Evolutionary conservation across 2,329 filamentous ascomycete species (phyloP), one percentile per base, ranked within the genome.

Genomic region (Arachnomyces sp.): DNA sequence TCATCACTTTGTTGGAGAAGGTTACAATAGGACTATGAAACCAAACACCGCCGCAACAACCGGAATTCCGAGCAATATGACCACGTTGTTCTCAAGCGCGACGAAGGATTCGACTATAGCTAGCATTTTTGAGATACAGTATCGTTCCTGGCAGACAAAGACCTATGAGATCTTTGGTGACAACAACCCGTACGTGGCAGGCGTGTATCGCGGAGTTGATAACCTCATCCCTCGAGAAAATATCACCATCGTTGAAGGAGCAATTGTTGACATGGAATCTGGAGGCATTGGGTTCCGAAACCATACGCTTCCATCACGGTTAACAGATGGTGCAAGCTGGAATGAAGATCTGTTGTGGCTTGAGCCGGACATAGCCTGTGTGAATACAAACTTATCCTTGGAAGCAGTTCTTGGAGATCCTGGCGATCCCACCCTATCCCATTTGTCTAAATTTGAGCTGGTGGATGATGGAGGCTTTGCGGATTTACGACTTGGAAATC

Each of bases 211-310:
- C 37, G 50, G 39, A 16, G 40, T 49, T 30, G 46, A 52, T 12
- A 53, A 46, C 2, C 47, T 61, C 7, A 43, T 58, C n/a, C 45
- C 59, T 1, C 51, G 52, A 2, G 45, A 60, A 3, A 42, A 30
- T 1, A 45, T 56, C 9, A 35, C 45, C 20, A 34, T 56, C 6
- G 49, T 67, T 1, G 64, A 68, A 41, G 66, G 66, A 3, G 49
- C 68, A 2, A 46, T 68, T 7, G 58, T 68, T 0, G 64, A 71
- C 43, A 57, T 57, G n/a, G 46, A 52, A n/a, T 54, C 47, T 18
- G 66, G 66, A 2, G 63, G 66, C 0, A 53, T 71, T 4, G 67
- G 64, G 1, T 64, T 70, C 9, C 56, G 68, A n/a, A 70, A 70
- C 47, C 66, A 69, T 44, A 67, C 59, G 1, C 38, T 60, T 0